phyloP scores from a whole-genome alignment of 2,329 filamentous ascomycete genomes.

The Verticillium albo-atrum region DNA sequence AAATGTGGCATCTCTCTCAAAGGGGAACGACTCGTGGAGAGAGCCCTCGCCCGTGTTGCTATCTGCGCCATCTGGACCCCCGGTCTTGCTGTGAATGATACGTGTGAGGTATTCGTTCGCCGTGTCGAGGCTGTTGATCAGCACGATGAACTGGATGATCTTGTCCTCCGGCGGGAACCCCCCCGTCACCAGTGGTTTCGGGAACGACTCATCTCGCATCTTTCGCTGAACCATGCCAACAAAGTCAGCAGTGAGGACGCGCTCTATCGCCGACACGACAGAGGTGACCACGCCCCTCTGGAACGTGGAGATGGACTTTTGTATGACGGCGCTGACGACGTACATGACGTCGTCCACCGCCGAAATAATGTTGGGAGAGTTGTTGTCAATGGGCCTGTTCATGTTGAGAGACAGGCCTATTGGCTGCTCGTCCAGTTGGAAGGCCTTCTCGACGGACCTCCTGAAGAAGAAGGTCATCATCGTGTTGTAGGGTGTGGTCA shows the following conservation, averaged over 20 bases:
- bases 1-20: constrained; percentile 67
- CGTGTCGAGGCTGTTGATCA: constrained; percentile 94
- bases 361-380: constrained; percentile 86
- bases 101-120: constrained; percentile 86
- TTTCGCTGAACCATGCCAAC: constrained; percentile 96
- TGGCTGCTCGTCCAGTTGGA: constrained; percentile 90
- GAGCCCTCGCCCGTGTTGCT: constrained; percentile 28
- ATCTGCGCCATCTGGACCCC: constrained; percentile 17
- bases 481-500: constrained; percentile 77
- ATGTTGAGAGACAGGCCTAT: constrained; percentile 72
- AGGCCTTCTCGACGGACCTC: constrained; percentile 92
- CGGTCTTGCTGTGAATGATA: constrained; percentile 70
- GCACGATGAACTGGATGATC: constrained; percentile 82
- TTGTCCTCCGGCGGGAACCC: constrained; percentile 82
- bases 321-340: constrained; percentile 88
- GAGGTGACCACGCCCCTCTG: constrained; percentile 73
- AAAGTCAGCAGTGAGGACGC: constrained; percentile 84
- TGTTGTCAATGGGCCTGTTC: constrained; percentile 66
- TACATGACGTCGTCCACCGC: constrained; percentile 99
- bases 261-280: constrained; percentile 72
- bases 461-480: constrained; percentile 98
- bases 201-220: constrained; percentile 95
- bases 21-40: constrained; percentile 69
- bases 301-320: constrained; percentile 80
- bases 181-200: constrained; percentile 71